A percentile compares a stretch with the other conserved stretches of the same genome.
Conservation (phyloP, 2,329 filamentous ascomycete species). For the Penicillium sclerotiorum region DNA sequence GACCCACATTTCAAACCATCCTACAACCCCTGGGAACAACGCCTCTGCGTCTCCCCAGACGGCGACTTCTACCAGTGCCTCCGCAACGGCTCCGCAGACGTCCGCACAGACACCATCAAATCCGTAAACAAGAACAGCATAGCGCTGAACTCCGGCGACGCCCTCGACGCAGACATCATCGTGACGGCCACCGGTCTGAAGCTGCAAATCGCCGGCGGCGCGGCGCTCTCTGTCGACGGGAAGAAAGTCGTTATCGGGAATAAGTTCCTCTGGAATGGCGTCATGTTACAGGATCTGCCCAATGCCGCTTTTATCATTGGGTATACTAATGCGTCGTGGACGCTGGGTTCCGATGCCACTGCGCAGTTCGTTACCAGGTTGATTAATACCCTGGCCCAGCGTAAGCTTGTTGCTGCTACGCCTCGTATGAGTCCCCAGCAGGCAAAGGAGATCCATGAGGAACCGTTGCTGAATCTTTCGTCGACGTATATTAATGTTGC, state of each 20-base stretch:
- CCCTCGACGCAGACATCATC: conserved; percentile 46
- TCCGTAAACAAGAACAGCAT: conserved; percentile 54
- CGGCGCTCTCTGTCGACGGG: conserved; percentile 41
- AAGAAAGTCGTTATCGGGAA: conserved; percentile 33
- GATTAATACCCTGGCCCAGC: conserved; percentile 35
- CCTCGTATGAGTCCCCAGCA: conserved; percentile 29
- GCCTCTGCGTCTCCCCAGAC: conserved; percentile 70
- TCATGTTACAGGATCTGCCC: conserved; percentile 49
- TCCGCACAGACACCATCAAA: conserved; percentile 60
- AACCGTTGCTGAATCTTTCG: conserved; percentile 39
- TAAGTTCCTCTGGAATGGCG: conserved; percentile 48
- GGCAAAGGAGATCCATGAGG: conserved; percentile 25
- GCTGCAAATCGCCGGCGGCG: conserved; percentile 42
- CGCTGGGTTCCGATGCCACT: conserved; percentile 48
- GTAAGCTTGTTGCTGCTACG: conserved; percentile 28
- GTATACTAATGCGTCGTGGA: conserved; percentile 50
- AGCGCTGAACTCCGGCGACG: conserved; percentile 48
- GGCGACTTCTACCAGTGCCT: conserved; percentile 61
- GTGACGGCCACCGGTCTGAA: conserved; percentile 50
- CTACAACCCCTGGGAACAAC: conserved; percentile 73
- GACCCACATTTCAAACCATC: conserved; percentile 66
- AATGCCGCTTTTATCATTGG: conserved; percentile 47
- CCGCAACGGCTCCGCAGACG: conserved; percentile 52
- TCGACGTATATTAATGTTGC: conserved; percentile 46
- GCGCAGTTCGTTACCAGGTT: conserved; percentile 43